Evolutionary conservation across 2,329 filamentous ascomycete genomes (phyloP), one percentile per base, ranked within the genome.

Genomic region (Elsinoe ampelina): DNA sequence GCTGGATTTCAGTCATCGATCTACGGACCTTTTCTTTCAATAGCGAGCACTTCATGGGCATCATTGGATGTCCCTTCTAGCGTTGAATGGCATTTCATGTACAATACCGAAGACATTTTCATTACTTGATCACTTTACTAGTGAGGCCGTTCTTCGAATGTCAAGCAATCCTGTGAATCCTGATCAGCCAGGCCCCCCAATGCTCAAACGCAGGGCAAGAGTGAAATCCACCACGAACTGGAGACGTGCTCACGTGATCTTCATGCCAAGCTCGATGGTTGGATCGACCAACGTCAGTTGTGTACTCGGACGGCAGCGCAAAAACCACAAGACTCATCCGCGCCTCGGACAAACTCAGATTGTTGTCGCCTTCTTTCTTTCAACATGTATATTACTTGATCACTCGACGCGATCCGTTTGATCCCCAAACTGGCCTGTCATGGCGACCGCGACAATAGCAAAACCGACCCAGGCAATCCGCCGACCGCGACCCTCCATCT

Each of bases 391-490:
- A 36, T 36, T 19, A 20, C 19, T 26, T 52, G 32, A 34, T 13
- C 10, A 20, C 7, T 20, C 54, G 11, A 41, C 26, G 55, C 38
- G 39, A 56, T 36, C 39, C 38, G 38, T 22, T 32, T 47, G 22
- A 15, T 35, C 42, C 48, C 26, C 6, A 36, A n/a, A 36, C 30
- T 20, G 19, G 15, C n/a, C 20, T 26, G 36, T 13, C 52, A 71
- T 70, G 68, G 66, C 68, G 19, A 66, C 68, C 35, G 65, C 67
- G 22, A 61, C 65, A 8, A 63, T 66, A 51, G 63, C 63, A n/a
- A 66, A 68, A 26, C 63, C 68, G n/a, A 58, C 65, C 39, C 73
- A 75, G 63, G 69, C 72, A 35, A 66, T 75, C 42, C 74, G 73
- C 60, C 65, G 71, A 62, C 71, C 74, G 57, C 72, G 73, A 38